phyloP scores from a whole-genome alignment of 768 basidiomycete species.

The Coprinopsis cinerea region DNA sequence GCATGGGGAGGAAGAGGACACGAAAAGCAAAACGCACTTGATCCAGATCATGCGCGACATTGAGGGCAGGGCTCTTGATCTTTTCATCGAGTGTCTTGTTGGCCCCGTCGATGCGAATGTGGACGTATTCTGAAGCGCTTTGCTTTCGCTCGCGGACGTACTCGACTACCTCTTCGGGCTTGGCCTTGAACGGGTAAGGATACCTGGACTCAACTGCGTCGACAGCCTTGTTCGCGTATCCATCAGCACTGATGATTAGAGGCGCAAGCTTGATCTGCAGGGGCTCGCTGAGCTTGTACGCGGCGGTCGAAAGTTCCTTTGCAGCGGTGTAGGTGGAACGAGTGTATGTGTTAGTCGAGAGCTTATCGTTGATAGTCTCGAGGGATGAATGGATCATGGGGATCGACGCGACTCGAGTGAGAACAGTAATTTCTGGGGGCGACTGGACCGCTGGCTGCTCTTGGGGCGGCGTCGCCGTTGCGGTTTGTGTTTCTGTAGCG shows the following conservation, averaged over 20 bases:
- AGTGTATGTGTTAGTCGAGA: conserved; percentile 56
- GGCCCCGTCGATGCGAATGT: conserved; percentile 29
- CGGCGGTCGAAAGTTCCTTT: conserved; percentile 51
- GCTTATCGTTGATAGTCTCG: conserved; percentile 50
- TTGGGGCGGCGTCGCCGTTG: conserved; percentile 14
- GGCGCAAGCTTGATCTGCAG: conserved; percentile 62
- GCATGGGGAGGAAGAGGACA: conserved; percentile 11
- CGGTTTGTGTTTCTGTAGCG: conserved; percentile 19
- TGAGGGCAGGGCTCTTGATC: conserved; percentile 57
- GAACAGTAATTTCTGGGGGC: conserved; percentile 53
- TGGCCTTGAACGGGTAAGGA: conserved; percentile 70
- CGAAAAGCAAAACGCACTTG: conserved; percentile 41
- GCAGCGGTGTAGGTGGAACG: conserved; percentile 62
- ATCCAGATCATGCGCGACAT: conserved; percentile 64
- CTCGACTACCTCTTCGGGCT: conserved; percentile 63
- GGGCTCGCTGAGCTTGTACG: conserved; percentile 60
- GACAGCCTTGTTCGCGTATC: conserved; percentile 66
- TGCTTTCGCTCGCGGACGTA: conserved; percentile 55
- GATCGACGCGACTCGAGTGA: conserved; percentile 64
- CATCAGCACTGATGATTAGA: conserved; percentile 56
- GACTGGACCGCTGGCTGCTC: too few species aligned
- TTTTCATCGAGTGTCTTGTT: conserved; percentile 62
- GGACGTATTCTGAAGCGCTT: conserved; percentile 42
- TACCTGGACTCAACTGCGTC: conserved; percentile 69
- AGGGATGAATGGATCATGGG: conserved; percentile 66